Conservation (phyloP, 2,329 filamentous ascomycete species). For the Fusarium goolgardi region DNA sequence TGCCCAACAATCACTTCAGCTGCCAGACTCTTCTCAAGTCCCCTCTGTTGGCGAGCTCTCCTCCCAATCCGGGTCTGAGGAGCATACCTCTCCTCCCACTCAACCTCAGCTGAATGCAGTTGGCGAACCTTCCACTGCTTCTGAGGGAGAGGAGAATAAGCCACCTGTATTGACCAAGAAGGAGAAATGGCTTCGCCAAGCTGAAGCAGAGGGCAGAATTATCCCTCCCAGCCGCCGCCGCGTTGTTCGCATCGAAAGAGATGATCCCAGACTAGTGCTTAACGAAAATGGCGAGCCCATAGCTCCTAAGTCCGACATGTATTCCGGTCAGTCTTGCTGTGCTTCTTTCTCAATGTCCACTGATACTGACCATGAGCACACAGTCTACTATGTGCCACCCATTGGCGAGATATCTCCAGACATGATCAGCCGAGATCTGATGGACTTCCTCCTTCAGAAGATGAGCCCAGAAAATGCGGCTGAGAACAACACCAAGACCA, state of each 20-base stretch:
- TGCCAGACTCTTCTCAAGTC: neutral
- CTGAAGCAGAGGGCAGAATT: neutral
- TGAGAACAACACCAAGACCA: neutral
- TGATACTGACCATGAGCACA: neutral
- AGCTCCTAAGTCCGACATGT: neutral
- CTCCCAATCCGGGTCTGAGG: neutral
- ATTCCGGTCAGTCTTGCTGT: neutral
- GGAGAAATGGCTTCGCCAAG: slow-evolving; percentile 3
- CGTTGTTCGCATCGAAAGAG: neutral
- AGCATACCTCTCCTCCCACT: neutral
- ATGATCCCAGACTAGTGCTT: neutral
- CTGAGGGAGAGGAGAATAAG: neutral
- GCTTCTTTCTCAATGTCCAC: neutral
- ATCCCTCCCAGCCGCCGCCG: slow-evolving; percentile 15
- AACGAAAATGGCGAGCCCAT: neutral
- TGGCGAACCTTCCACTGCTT: no score
- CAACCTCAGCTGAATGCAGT: neutral
- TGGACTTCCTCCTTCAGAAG: neutral
- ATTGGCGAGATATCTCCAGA: neutral
- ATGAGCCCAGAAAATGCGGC: neutral
- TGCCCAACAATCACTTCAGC: neutral
- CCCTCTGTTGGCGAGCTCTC: neutral
- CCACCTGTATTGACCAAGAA: neutral
- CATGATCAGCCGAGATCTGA: neutral
- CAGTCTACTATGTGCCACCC: slow-evolving; percentile 4